phyloP scores from a whole-genome alignment of 2,329 filamentous ascomycete genomes.

The Akanthomyces lecanii region DNA sequence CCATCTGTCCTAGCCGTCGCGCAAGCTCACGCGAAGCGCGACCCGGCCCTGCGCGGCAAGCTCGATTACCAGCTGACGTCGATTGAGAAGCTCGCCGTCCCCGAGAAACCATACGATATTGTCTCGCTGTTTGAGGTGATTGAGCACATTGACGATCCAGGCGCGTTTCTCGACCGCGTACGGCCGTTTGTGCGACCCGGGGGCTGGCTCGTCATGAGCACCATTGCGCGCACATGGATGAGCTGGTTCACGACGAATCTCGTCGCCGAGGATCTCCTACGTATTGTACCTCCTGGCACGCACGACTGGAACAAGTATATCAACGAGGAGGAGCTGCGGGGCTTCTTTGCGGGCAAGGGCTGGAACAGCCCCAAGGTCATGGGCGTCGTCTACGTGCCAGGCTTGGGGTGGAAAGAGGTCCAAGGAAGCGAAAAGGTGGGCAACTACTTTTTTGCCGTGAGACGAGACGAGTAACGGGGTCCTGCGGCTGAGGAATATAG shows the following conservation, averaged over 20 bases:
- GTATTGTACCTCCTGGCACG: conserved; percentile 86
- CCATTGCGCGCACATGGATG: conserved; percentile 83
- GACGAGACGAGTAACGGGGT: conserved; percentile 34
- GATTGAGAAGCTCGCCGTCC: conserved; percentile 63
- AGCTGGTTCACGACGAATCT: conserved; percentile 93
- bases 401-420: conserved; percentile 83
- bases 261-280: conserved; percentile 79
- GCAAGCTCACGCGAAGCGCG: conserved; percentile 66
- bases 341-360: conserved; percentile 47
- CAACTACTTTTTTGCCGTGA: conserved; percentile 93
- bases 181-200: conserved; percentile 78
- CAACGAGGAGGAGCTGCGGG: conserved; percentile 72
- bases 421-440: conserved; percentile 76
- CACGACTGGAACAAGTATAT: conserved; percentile 98
- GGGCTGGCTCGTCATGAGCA: conserved; percentile 89
- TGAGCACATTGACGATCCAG: conserved; percentile 79
- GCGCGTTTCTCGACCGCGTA: conserved; percentile 67
- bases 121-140: conserved; percentile 91
- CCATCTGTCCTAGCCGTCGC: conserved; percentile 71
- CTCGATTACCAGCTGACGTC: conserved; percentile 72
- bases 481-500: not conserved
- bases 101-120: conserved; percentile 62
- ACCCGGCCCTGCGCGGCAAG: conserved; percentile 61
- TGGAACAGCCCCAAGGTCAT: conserved; percentile 62
- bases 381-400: conserved; percentile 88